Evolutionary conservation across 768 basidiomycete genomes (phyloP), one percentile per base, ranked within the genome.

Genomic region (Suillus variegatus): DNA sequence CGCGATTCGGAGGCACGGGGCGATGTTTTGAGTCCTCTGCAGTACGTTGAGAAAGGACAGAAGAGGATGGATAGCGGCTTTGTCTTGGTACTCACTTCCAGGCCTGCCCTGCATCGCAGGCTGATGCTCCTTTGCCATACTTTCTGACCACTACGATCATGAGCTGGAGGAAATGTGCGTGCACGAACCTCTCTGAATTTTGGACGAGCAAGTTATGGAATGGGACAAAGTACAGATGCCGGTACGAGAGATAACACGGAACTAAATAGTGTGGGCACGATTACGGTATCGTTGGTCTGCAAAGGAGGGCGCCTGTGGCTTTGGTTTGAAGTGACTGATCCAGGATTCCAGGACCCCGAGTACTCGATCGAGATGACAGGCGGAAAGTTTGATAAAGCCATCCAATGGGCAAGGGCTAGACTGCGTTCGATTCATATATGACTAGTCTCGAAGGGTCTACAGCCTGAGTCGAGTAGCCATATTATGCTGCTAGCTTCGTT

Each of bases 21-120:
- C 65, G 69, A 49, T 47, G 40, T 28, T 18, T 41, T 58, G 66
- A 41, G 7, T 51, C 16, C 3, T 20, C 22, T 54, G 64, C 46
- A 18, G 65, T 61, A 6, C 44, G 16, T 16, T 63, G 70, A 28
- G 68, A 60, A 52, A 52, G 36, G 72, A 65, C 0, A 51, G 43
- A 16, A 51, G 58, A 32, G 49, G 49, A 14, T 54, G 58, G 55
- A 66, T 16, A 36, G 38, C 9, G 9, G 36, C 67, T 67, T 66
- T 70, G 62, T 70, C 62, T 62, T 69, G 76, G 67, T 66, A 67
- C 62, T 78, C 76, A 71, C 75, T 75, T 75, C 86, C 78, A 66
- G 83, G 81, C 69, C 73, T 80, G 65, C 84, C 80, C 77, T 82
- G 74, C 67, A 87, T 83, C 22, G 79, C 78, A 51, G 25, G 51